A percentile compares a stretch with the other conserved stretches of the same genome.
These are phyloP conservation scores for Meyerozyma guilliermondii DNA, from an alignment of 1,139 yeast species.

Conservation along the genomic window DNA sequence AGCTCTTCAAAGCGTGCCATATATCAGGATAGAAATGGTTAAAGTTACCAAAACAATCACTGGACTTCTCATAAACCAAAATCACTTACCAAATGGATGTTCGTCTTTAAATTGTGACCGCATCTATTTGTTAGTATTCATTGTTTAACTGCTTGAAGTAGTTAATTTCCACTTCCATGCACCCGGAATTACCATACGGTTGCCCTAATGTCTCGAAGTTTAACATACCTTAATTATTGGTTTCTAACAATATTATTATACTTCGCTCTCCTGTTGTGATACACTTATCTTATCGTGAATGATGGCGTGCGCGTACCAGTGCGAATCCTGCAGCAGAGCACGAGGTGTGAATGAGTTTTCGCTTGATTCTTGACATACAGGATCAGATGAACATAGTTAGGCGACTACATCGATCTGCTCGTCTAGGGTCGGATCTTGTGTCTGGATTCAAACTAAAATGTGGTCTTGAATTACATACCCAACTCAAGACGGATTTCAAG, in stretches of 20 bases:
- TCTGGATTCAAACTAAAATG: constrained; percentile 52
- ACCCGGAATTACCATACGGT: no score
- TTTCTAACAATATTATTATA: background rate
- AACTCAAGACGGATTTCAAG: constrained; percentile 66
- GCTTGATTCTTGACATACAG: background rate
- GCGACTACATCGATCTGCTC: background rate
- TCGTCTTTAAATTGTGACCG: constrained; percentile 93
- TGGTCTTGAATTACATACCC: constrained; percentile 93
- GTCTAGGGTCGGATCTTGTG: background rate
- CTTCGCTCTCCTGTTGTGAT: constrained; percentile 1
- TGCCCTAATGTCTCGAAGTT: no score
- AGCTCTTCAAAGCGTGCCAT: background rate
- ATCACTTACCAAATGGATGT: constrained; percentile 70
- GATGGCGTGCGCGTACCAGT: constrained; percentile 2
- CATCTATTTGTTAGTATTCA: constrained; percentile 34
- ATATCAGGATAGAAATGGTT: no score
- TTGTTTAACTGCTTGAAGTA: background rate
- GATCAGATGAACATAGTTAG: background rate
- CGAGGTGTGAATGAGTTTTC: background rate
- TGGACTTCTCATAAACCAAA: background rate
- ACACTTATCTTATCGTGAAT: constrained; percentile 2
- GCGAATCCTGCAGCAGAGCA: background rate
- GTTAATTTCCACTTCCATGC: no score
- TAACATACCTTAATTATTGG: background rate
- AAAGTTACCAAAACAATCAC: no score